Percentiles rank a stretch among this genome's conserved stretches.
These are phyloP conservation scores for Boletus subcaerulescens DNA, from an alignment of 768 basidiomycete species.

Conservation along the genomic window DNA sequence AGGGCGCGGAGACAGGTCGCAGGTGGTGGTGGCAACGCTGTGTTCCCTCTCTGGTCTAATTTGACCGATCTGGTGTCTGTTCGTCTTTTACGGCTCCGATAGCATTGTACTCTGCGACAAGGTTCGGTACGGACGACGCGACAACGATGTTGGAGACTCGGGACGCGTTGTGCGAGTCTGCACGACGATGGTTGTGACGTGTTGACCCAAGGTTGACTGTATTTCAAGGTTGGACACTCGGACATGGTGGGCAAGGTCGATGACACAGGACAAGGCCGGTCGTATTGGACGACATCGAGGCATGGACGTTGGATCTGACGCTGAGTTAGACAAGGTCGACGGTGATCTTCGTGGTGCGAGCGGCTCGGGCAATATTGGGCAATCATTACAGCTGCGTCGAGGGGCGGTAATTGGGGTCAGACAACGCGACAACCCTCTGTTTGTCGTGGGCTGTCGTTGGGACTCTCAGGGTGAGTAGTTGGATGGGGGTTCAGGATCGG, in stretches of 20 bases:
- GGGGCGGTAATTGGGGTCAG: neutral
- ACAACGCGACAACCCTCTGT: neutral
- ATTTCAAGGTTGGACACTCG: neutral
- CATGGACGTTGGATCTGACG: neutral
- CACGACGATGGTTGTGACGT: neutral
- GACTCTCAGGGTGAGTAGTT: neutral
- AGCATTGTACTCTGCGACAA: neutral
- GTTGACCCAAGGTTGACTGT: neutral
- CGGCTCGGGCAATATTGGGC: neutral
- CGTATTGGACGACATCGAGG: neutral
- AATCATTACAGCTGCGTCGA: neutral
- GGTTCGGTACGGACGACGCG: neutral
- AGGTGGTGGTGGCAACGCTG: neutral
- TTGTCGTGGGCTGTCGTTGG: neutral
- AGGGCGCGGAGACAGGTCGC: slow-evolving; percentile 14
- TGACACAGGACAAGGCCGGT: neutral
- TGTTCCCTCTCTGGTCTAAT: neutral
- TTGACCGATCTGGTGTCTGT: neutral
- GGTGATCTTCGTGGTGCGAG: too few relatives aligned
- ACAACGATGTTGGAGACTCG: neutral
- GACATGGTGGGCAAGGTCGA: neutral
- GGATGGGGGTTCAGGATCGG: neutral
- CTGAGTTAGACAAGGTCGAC: neutral
- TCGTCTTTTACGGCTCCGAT: neutral
- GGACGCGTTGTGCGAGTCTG: neutral